Evolutionary conservation across 2,329 filamentous ascomycete genomes (phyloP), one percentile per base, ranked within the genome.

Genomic region (Colletotrichum viniferum): DNA sequence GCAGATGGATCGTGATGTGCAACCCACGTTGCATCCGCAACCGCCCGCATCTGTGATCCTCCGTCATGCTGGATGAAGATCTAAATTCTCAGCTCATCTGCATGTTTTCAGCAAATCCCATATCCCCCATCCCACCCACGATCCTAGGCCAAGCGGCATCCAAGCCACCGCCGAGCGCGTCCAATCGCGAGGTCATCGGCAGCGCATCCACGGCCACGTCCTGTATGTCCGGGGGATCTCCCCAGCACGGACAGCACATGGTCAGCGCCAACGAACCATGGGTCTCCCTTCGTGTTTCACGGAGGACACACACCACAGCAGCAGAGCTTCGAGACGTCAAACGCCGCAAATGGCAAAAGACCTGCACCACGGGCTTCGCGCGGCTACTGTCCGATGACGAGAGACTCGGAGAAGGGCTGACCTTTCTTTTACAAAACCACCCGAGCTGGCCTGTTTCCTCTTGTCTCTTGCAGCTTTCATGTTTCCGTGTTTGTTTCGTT

Each of bases 221-320:
- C 38, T 38, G 70, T 56, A 55, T 26, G 73, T 76, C 73, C 69
- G 73, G 61, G 73, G 21, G 64, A 69, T 38, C 64, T 68, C 34
- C 62, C 30, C 52, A 68, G 73, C 73, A 73, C 73, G 21, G 73
- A 73, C 73, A 69, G 48, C 30, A 65, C 64, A 62, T 72, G 62
- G 32, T 32, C 61, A 64, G 55, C 38, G 58, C 62, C 62, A 68
- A 48, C 71, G n/a, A 62, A 75, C 71, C 73, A 76, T 64, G 69
- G 69, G 48, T 72, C 43, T 63, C 56, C 73, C 69, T 71, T 76
- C 43, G 58, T 60, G 73, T 76, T 76, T 76, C 73, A 76, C 48
- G 34, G 34, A 62, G 28, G 63, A 61, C 26, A 32, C 48, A 43
- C 64, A 65, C 58, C 69, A 64, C 60, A 36, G 38, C 56, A 65